Conservation (phyloP, 192 early-diverging fungal genomes). For the Linnemannia schmuckeri region DNA sequence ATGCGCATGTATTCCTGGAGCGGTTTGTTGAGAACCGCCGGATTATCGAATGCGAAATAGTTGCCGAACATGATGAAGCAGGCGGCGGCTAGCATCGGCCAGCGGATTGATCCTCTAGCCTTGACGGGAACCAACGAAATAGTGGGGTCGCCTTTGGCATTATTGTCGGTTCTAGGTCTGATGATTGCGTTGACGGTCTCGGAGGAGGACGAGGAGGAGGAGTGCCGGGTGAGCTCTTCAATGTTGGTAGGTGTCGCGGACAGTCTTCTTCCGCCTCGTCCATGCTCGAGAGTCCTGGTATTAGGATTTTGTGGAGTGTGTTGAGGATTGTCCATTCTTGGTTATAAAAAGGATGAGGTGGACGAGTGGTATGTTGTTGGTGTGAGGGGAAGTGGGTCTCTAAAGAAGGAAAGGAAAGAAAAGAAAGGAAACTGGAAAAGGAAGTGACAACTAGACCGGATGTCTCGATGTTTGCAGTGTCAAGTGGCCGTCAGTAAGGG, state of each 20-base stretch:
- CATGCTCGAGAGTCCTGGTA: too few relatives aligned
- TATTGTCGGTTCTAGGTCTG: not conserved
- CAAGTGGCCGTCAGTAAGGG: too few relatives aligned
- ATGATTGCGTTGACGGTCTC: not conserved
- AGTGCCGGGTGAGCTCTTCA: not conserved
- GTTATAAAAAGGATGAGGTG: not conserved
- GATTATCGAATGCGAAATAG: slow-evolving; percentile 58
- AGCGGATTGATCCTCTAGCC: slow-evolving; percentile 16
- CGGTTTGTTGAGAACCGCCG: slow-evolving; percentile 64
- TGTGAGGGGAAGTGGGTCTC: not conserved
- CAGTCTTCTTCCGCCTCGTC: not conserved
- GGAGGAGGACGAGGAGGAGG: not conserved
- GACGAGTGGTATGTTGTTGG: not conserved
- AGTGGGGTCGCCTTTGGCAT: too few relatives aligned
- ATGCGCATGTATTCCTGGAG: slow-evolving; percentile 54
- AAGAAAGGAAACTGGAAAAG: not conserved
- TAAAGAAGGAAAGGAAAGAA: not conserved
- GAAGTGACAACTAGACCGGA: not conserved
- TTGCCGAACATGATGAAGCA: slow-evolving; percentile 66
- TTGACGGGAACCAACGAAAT: not conserved
- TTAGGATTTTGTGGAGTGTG: not conserved
- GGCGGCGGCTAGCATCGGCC: slow-evolving; percentile 29
- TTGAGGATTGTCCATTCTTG: not conserved
- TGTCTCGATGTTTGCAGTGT: too few relatives aligned
- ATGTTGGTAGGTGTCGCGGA: slow-evolving; percentile 16